Conservation (phyloP, 441 rosid species). For the Flueggea neowawraea region DNA sequence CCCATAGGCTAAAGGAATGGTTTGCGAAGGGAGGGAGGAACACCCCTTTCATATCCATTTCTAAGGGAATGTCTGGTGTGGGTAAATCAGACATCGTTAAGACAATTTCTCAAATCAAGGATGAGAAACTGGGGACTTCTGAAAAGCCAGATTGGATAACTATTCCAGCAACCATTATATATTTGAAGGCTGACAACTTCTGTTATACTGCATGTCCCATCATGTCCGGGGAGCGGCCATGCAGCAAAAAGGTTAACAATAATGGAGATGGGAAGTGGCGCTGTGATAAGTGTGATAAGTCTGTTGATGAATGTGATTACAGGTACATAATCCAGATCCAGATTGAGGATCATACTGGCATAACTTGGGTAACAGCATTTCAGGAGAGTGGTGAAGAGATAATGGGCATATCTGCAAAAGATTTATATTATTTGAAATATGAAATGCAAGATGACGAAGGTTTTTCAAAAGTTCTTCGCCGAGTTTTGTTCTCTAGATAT, state of each 20-base stretch:
- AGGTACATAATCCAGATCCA: conserved; percentile 83
- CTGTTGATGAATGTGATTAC: conserved; percentile 76
- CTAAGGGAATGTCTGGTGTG: conserved; percentile 53
- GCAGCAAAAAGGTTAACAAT: conserved; percentile 84
- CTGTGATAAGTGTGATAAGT: conserved; percentile 76
- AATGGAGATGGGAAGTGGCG: conserved; percentile 93
- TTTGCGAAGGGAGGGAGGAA: conserved; percentile 68
- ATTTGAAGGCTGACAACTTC: conserved; percentile 69
- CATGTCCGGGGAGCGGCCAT: conserved; percentile 70
- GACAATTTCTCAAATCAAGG: conserved; percentile 79
- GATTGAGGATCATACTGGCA: conserved; percentile 88
- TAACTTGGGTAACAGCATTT: conserved; percentile 87
- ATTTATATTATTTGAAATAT: conserved; percentile 55
- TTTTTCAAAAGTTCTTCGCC: conserved; percentile 58
- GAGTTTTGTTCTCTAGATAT: conserved; percentile 60
- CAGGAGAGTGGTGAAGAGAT: conserved; percentile 84
- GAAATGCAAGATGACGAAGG: conserved; percentile 66
- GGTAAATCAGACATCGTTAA: conserved; percentile 55
- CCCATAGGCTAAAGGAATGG: conserved; percentile 65
- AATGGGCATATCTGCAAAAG: conserved; percentile 82
- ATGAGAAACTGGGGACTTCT: conserved; percentile 87
- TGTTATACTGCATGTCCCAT: conserved; percentile 95
- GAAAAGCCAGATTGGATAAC: conserved; percentile 95
- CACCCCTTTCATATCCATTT: conserved; percentile 57
- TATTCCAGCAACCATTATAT: conserved; percentile 59